These are phyloP conservation scores for Podospora conica DNA, from an alignment of 495 filamentous ascomycete species.

Conservation along the genomic window DNA sequence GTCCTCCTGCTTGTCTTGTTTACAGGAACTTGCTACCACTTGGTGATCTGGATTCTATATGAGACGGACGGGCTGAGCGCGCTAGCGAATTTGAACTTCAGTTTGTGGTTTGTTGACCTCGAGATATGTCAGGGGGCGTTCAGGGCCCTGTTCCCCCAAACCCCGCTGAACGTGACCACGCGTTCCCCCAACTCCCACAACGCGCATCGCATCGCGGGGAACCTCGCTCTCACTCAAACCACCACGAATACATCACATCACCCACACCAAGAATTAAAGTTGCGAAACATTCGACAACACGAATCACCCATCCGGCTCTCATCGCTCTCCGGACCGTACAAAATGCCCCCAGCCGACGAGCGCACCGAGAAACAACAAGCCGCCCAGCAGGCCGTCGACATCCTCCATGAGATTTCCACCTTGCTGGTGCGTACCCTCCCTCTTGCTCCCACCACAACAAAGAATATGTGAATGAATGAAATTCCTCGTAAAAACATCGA, in stretches of 20 bases:
- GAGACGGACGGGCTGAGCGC: background rate
- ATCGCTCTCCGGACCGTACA: too few species aligned
- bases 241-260: background rate
- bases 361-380: slow-evolving; percentile 72
- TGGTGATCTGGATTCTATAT: too few species aligned
- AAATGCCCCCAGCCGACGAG: slow-evolving; percentile 37
- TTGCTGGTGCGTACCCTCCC: slow-evolving; percentile 55
- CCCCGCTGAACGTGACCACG: background rate
- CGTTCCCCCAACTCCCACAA: background rate
- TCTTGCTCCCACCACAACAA: background rate
- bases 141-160: background rate
- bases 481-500: too few species aligned
- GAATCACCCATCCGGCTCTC: background rate
- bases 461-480: too few species aligned
- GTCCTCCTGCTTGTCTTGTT: background rate
- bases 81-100: background rate
- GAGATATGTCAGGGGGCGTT: background rate
- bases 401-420: slow-evolving; percentile 87
- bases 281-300: slow-evolving; percentile 18
- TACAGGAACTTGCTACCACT: background rate
- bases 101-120: background rate
- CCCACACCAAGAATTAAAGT: background rate
- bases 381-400: slow-evolving; percentile 93
- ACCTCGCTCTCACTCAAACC: background rate
- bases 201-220: background rate